Evolutionary conservation across 345 rosid species (phyloP).

Genomic region (Linum usitatissimum): DNA sequence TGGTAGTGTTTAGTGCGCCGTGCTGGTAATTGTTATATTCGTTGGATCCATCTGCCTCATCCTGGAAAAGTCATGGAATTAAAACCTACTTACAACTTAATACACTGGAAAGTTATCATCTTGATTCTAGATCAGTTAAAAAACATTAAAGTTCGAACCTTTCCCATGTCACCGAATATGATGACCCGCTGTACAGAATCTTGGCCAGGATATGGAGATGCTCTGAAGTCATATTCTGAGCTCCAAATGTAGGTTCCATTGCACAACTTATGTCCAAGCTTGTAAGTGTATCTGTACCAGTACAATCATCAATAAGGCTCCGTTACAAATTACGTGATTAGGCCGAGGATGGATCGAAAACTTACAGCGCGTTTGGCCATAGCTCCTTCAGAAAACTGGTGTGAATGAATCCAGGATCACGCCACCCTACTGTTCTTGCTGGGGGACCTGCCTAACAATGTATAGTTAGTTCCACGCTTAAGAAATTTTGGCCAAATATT

Average conservation of each 20-base stretch:
- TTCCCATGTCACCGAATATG: slow-evolving; percentile 83
- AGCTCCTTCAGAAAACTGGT: slow-evolving; percentile 57
- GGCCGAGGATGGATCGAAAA: neutral
- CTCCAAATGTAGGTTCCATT: slow-evolving; percentile 50
- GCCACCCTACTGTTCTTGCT: slow-evolving; percentile 71
- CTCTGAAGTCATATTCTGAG: slow-evolving; percentile 41
- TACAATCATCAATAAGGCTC: slow-evolving; percentile 8
- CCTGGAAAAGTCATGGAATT: neutral
- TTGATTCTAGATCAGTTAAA: neutral
- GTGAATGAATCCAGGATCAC: slow-evolving; percentile 73
- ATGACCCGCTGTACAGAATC: slow-evolving; percentile 51
- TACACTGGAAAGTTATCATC: neutral
- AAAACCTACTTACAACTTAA: neutral
- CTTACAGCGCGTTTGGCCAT: slow-evolving; percentile 53
- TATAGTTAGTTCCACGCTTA: neutral
- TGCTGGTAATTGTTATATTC: slow-evolving; percentile 7
- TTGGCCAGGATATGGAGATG: slow-evolving; percentile 72
- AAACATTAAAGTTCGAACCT: slow-evolving; percentile 31
- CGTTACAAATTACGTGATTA: neutral
- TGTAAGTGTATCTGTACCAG: slow-evolving; percentile 53
- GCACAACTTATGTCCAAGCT: slow-evolving; percentile 44
- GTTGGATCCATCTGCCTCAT: slow-evolving; percentile 4
- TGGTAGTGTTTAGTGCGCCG: slow-evolving; percentile 6
- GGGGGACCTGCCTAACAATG: slow-evolving; percentile 32
- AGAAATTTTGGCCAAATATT: neutral